phyloP scores from a whole-genome alignment of 495 filamentous ascomycete genomes.

The Daldinia loculata region DNA sequence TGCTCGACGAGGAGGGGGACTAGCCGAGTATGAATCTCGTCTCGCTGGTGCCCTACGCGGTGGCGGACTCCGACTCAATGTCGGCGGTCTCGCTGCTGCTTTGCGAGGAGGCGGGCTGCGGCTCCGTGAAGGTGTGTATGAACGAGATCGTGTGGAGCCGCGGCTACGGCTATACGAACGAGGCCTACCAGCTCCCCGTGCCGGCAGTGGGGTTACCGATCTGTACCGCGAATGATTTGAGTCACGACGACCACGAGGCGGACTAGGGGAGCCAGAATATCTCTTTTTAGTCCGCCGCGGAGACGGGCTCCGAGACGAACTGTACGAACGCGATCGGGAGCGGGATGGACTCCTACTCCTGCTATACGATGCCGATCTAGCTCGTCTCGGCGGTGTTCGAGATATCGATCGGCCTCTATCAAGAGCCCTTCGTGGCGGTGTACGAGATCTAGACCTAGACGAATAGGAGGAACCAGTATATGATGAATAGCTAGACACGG shows the following conservation, averaged over 20 bases:
- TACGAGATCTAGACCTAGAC: constrained; percentile 55
- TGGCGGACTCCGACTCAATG: constrained; percentile 36
- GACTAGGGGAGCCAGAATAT: constrained; percentile 32
- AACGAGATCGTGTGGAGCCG: constrained; percentile 33
- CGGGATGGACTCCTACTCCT: constrained; percentile 53
- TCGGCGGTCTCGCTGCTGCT: constrained; percentile 19
- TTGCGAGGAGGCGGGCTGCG: constrained; percentile 41
- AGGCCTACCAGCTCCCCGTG: constrained; percentile 26
- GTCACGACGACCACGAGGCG: constrained; percentile 29
- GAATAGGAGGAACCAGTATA: constrained; percentile 66
- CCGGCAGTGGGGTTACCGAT: constrained; percentile 41
- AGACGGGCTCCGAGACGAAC: constrained; percentile 34
- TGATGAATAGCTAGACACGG: constrained; percentile 71
- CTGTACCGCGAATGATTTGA: constrained; percentile 42
- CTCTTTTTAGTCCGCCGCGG: constrained; percentile 28
- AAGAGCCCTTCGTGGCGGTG: constrained; percentile 44
- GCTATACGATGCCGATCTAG: constrained; percentile 50
- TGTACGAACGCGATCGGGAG: constrained; percentile 47
- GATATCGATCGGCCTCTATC: constrained; percentile 50
- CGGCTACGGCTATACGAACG: constrained; percentile 39
- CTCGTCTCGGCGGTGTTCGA: constrained; percentile 53
- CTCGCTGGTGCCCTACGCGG: constrained; percentile 40
- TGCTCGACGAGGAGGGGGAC: constrained; percentile 39
- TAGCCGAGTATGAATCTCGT: constrained; percentile 45
- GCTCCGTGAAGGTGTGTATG: constrained; percentile 39